These are phyloP conservation scores for Phaeosphaeriaceae sp. DNA, from an alignment of 2,329 filamentous ascomycete genomes.

Conservation along the genomic window DNA sequence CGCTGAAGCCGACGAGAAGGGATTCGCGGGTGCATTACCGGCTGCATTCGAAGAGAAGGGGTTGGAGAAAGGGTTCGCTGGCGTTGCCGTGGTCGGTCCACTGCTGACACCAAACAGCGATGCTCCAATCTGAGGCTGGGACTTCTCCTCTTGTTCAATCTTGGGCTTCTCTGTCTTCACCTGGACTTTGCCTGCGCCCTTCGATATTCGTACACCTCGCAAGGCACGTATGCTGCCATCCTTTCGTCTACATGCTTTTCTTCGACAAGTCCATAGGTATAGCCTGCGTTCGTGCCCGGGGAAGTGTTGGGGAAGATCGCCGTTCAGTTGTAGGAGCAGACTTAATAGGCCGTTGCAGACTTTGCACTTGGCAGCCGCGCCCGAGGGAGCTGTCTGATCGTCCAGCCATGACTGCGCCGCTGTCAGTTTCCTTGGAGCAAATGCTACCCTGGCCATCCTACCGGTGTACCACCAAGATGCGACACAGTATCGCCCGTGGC, in stretches of 20 bases:
- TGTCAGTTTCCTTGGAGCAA: conserved; percentile 10
- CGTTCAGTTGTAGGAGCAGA: conserved; percentile 88
- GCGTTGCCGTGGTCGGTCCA: conserved; percentile 16
- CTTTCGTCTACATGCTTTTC: conserved; percentile 80
- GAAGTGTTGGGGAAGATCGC: conserved; percentile 84
- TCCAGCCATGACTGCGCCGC: conserved; percentile 77
- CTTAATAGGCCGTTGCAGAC: conserved; percentile 84
- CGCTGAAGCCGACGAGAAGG: conserved; percentile 57
- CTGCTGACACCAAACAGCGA: conserved; percentile 72
- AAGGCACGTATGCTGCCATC: conserved; percentile 81
- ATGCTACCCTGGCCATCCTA: conserved; percentile 57
- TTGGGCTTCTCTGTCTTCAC: conserved; percentile 28
- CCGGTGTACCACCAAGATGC: conserved; percentile 84
- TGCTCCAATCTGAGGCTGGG: conserved; percentile 65
- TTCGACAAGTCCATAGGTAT: conserved; percentile 84
- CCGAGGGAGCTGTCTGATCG: conserved; percentile 72
- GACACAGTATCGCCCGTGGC: conserved; percentile 82
- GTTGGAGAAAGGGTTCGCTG: conserved; percentile 54
- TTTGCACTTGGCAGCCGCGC: conserved; percentile 81
- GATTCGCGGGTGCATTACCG: conserved; percentile 55
- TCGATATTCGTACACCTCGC: conserved; percentile 68
- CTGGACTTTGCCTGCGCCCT: conserved; percentile 32
- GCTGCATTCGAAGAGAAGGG: conserved; percentile 63
- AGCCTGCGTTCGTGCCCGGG: conserved; percentile 85
- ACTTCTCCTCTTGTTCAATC: conserved; percentile 37